Conservation (phyloP, 495 filamentous ascomycete genomes). For the Trichocladium uniseriatum region DNA sequence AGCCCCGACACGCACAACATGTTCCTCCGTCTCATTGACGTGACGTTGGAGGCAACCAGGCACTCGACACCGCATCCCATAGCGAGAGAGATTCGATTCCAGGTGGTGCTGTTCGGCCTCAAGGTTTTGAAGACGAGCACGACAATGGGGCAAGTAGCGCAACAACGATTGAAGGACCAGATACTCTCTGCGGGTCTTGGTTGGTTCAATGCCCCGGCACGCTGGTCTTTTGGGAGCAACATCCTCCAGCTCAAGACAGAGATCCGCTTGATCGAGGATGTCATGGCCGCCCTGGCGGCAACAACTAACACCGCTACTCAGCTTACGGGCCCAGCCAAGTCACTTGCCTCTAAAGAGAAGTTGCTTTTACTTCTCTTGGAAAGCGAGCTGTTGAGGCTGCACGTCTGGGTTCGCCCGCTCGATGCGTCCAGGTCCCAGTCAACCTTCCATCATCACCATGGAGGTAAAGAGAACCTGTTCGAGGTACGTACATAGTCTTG, state of each 20-base stretch:
- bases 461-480: conserved; percentile 33
- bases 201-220: conserved; percentile 78
- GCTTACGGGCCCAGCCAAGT: conserved; percentile 46
- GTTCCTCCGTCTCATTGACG: conserved; percentile 67
- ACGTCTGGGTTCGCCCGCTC: conserved; percentile 82
- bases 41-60: conserved; percentile 63
- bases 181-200: conserved; percentile 73
- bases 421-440: conserved; percentile 38
- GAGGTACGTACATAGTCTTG: conserved; percentile 48
- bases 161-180: conserved; percentile 76
- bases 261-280: conserved; percentile 69
- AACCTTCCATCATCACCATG: conserved; percentile 21
- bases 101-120: conserved; percentile 73
- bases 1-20: conserved; percentile 69
- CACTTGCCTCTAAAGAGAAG: conserved; percentile 67
- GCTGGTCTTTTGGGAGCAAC: conserved; percentile 95
- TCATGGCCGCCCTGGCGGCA: conserved; percentile 51
- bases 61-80: conserved; percentile 70
- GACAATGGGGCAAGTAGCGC: conserved; percentile 46
- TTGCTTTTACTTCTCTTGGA: conserved; percentile 69
- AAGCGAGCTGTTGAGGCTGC: conserved; percentile 74
- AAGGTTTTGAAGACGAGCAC: conserved; percentile 62
- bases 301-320: conserved; percentile 49
- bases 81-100: conserved; percentile 82
- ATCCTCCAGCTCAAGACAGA: conserved; percentile 89